Evolutionary conservation across 192 early-diverging fungal genomes (phyloP).

Genomic region (Entomortierella chlamydospora): DNA sequence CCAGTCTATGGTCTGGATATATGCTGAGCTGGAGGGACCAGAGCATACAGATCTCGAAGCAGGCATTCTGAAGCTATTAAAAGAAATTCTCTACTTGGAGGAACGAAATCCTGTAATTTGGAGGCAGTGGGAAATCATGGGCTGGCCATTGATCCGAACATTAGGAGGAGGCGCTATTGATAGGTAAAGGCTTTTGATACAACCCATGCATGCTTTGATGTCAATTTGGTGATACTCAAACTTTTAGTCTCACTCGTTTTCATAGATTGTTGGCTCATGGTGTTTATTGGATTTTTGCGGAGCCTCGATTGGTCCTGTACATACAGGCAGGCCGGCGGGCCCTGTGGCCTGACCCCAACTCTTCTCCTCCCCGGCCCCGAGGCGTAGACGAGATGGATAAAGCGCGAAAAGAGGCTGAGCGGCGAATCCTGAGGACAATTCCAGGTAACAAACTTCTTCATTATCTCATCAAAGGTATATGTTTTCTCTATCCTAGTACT

Average conservation of each 20-base stretch:
- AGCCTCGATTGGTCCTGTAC: constrained; percentile 59
- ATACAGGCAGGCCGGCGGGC: constrained; percentile 59
- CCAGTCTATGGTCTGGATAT: constrained; percentile 43
- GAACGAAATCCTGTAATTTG: constrained; percentile 56
- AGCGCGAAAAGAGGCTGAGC: constrained; percentile 59
- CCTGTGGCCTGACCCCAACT: constrained; percentile 60
- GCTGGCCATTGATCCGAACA: constrained; percentile 59
- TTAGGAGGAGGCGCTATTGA: constrained; percentile 61
- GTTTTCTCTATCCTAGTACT: neutral
- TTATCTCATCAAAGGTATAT: neutral
- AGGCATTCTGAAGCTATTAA: constrained; percentile 41
- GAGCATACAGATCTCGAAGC: constrained; percentile 43
- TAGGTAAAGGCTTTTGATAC: constrained; percentile 45
- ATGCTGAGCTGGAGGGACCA: constrained; percentile 51
- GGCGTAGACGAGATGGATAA: constrained; percentile 53
- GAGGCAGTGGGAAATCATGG: constrained; percentile 62
- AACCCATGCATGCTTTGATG: too few species aligned
- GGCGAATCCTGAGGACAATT: constrained; percentile 50
- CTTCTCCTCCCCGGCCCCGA: constrained; percentile 53
- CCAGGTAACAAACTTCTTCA: constrained; percentile 45
- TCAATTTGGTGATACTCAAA: too few species aligned
- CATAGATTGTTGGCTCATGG: constrained; percentile 61
- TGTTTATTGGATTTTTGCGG: constrained; percentile 60
- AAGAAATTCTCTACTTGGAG: constrained; percentile 53
- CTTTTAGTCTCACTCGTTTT: neutral